These are phyloP conservation scores for Symbiodinium natans DNA, from an alignment of 73 alveolate species.

Conservation along the genomic window DNA sequence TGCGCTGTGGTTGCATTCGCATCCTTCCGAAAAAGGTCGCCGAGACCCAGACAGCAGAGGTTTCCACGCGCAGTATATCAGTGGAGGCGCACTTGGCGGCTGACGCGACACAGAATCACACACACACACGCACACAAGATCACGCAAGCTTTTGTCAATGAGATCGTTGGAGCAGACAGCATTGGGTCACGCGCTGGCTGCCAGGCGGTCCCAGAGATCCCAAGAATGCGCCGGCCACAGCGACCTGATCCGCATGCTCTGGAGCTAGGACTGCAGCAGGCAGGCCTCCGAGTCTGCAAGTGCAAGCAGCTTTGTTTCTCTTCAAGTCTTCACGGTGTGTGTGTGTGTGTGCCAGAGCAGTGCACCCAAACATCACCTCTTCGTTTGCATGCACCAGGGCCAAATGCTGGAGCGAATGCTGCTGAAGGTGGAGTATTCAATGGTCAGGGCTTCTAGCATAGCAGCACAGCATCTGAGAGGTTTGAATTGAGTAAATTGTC, in stretches of 20 bases:
- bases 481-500: no score
- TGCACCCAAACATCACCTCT: not conserved
- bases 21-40: not conserved
- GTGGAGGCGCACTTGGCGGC: slow-evolving; percentile 24
- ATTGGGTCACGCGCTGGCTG: not conserved
- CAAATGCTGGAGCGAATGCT: slow-evolving; percentile 76
- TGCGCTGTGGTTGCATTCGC: no score
- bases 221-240: not conserved
- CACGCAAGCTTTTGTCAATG: not conserved
- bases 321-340: no score
- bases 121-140: no score
- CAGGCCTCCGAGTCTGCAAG: not conserved
- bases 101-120: no score
- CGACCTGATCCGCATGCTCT: slow-evolving; percentile 21
- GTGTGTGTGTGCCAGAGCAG: no score
- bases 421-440: slow-evolving; percentile 15
- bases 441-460: no score
- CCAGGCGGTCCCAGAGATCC: slow-evolving; percentile 71
- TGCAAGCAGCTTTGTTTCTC: no score
- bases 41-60: slow-evolving; percentile 33
- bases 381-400: not conserved
- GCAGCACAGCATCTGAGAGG: no score
- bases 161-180: not conserved
- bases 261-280: slow-evolving; percentile 82
- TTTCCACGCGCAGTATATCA: slow-evolving; percentile 35